Base-by-base conservation (phyloP, 2,329 filamentous ascomycete genomes). In the Stachybotrys chlorohalonatus region DNA sequence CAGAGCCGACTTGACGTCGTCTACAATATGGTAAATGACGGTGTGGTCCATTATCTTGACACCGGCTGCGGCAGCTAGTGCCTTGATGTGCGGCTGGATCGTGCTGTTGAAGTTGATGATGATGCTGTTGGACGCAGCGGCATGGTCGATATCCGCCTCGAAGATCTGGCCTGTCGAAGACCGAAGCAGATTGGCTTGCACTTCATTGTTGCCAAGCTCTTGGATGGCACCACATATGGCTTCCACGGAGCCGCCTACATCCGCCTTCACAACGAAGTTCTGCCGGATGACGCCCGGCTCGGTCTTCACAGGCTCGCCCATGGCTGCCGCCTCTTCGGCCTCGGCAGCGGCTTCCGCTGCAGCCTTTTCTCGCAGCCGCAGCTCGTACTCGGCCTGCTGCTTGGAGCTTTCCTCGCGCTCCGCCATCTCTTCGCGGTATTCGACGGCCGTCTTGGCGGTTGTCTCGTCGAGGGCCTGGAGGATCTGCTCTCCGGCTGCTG, bases 161-260 rank as follows among this genome's bases (percentile, higher is more conserved):
- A 81, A 83, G 47, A 97, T 80, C 30, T 85, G 78, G 1, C 94
- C 95, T 1, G 94, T 87, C 2, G 80, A 83, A 4, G 87, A 86
- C 24, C 87, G 84, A 42, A 99, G 81, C 56, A 99, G 78, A 55
- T 84, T 83, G 13, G 92, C 82, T 36, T 78, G 82, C 46, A 96
- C 86, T 67, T 97, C 90, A 62, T 90, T 85, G 72, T 87, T 96
- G 59, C 92, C 91, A 58, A 96, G 78, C 56, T 86, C 83, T 57
- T 84, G 75, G 56, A 99, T 79, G 8, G 87, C 86, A 51, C 89
- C 86, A 57, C 85, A 78, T 3, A 97, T 87, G 2, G 94, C 94
- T 74, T 99, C 94, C 0, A 92, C 91, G 0, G 93, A 97, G 45
- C 94, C 94, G 57, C 87, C 89, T 16, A 97, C 94, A 64, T 99